A percentile compares a stretch with the other conserved stretches of the same genome.
Conservation (phyloP, 768 basidiomycete genomes). For the Rhizopogon vinicolor region DNA sequence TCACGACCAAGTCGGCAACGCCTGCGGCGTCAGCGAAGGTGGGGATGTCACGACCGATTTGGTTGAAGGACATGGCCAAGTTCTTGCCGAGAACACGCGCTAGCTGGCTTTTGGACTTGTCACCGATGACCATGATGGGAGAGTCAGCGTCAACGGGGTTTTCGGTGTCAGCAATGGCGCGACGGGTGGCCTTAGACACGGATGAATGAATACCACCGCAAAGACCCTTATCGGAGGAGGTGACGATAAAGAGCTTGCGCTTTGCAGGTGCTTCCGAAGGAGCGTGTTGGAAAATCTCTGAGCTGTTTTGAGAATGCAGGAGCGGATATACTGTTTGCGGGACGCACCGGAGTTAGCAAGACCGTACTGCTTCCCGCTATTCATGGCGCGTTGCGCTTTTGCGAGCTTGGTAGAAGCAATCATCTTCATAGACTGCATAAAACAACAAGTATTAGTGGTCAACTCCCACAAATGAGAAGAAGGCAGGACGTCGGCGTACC, state of each 20-base stretch:
- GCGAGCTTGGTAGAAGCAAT: constrained; percentile 96
- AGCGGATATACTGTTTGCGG: constrained; percentile 7
- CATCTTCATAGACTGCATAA: constrained; percentile 91
- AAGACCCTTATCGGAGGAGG: constrained; percentile 98
- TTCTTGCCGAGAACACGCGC: constrained; percentile 58
- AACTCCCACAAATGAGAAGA: not conserved
- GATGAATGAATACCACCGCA: constrained; percentile 99
- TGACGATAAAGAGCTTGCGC: constrained; percentile 86
- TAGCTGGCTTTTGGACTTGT: constrained; percentile 96
- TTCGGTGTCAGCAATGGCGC: constrained; percentile 52
- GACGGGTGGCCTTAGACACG: constrained; percentile 85
- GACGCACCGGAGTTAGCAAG: constrained; percentile 77
- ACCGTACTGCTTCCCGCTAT: constrained; percentile 88
- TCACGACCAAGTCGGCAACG: constrained; percentile 89
- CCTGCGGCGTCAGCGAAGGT: constrained; percentile 95
- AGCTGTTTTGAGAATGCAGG: constrained; percentile 1
- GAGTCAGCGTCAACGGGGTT: constrained; percentile 52
- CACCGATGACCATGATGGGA: constrained; percentile 84
- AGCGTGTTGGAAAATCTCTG: constrained; percentile 87
- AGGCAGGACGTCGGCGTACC: constrained; percentile 41
- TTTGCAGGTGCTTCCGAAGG: constrained; percentile 62
- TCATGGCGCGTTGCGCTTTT: constrained; percentile 94
- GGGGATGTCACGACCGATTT: constrained; percentile 95
- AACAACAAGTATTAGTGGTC: constrained; percentile 3
- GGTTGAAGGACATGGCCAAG: constrained; percentile 88